Evolutionary conservation across 257 asterid genomes (phyloP), one percentile per base, ranked within the genome.

Genomic region (Nicotiana benthamiana): DNA sequence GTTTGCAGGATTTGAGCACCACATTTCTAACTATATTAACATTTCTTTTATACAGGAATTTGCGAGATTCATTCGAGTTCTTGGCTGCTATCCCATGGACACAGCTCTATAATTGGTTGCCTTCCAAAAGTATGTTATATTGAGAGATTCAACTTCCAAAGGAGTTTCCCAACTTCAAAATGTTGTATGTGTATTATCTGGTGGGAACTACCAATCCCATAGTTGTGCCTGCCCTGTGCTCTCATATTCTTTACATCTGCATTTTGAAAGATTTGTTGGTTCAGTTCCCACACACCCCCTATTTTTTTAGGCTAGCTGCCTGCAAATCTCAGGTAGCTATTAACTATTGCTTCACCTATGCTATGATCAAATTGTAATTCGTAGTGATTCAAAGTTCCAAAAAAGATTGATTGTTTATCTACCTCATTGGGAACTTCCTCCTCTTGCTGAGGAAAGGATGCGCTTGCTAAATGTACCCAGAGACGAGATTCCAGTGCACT

Each of bases 21-120:
- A 72, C 52, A 7, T 70, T 13, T 72, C 60, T 24, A 15, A 24
- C 24, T 34, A 43, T 20, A 3, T n/a, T 6, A 72, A 46, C 11
- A 3, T 46, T 24, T 72, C 40, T 72, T 24, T 15, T 46, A 46
- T 46, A 28, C 88, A 87, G 95, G 95, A 91, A 87, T 87, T 91
- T 75, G 93, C 92, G 1, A 86, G 82, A 83, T 89, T 88, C 77
- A 81, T 91, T 74, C 91, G 95, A 34, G 92, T 91, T 52, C 95
- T 91, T 11, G 95, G 95, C 46, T 88, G 91, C 84, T 89, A 89
- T 63, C 92, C 93, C 2, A 80, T 89, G 85, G 92, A 90, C 79
- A 85, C 83, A 72, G 43, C 80, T 84, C 75, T 60, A 36, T 89
- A 79, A 81, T 82, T 30, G 80, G 27, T 57, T 4, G 6, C 59